Percentiles rank a stretch among this genome's conserved stretches.
Evolutionary conservation across 345 rosid species (phyloP).

Genomic region (Angophora floribunda): DNA sequence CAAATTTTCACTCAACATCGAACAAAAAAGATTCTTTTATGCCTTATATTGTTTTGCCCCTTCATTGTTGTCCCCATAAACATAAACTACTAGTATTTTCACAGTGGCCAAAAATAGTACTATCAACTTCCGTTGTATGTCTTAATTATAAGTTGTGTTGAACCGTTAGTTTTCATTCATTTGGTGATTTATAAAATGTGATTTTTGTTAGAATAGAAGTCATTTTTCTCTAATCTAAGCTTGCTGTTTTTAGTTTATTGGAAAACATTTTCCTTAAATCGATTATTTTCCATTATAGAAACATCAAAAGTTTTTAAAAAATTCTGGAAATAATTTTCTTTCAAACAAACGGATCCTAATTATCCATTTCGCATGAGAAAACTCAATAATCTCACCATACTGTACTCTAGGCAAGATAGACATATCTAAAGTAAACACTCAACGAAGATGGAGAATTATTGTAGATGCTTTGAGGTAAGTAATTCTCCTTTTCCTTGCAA

Average conservation of each 20-base stretch:
- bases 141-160: not conserved
- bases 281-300: not conserved
- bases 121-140: not conserved
- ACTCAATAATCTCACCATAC: not conserved
- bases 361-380: not conserved
- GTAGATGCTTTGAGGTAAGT: too few species aligned
- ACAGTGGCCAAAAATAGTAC: not conserved
- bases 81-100: not conserved
- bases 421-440: not conserved
- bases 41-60: not conserved
- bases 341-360: not conserved
- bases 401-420: not conserved
- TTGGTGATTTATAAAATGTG: not conserved
- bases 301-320: too few species aligned
- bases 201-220: not conserved
- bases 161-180: too few species aligned
- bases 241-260: not conserved
- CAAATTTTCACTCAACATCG: too few species aligned
- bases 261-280: not conserved
- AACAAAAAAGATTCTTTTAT: too few species aligned
- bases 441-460: not conserved
- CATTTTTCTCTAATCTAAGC: not conserved
- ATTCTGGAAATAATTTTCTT: not conserved
- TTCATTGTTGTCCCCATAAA: too few species aligned
- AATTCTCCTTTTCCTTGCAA: too few species aligned